Conservation (phyloP, 2,329 filamentous ascomycete genomes). For the Huntiella abstrusa region DNA sequence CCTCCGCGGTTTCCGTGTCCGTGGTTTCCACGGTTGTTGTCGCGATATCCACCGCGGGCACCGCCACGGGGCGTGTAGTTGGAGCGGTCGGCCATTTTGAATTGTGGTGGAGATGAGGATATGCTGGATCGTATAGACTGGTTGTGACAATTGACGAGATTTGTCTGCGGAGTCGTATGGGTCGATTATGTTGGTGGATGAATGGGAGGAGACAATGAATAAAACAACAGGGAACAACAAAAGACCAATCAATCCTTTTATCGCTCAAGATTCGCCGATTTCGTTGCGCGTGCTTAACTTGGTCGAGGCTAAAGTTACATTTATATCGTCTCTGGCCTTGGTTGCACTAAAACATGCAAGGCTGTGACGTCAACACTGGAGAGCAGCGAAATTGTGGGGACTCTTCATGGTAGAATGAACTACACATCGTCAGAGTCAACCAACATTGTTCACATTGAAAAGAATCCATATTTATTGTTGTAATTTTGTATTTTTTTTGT, state of each 20-base stretch:
- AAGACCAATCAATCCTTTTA: neutral
- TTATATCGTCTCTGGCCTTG: neutral
- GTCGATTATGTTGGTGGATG: no score
- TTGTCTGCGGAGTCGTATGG: no score
- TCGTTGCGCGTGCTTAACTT: no score
- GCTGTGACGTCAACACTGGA: constrained; percentile 12
- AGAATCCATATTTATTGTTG: neutral
- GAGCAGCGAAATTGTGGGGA: constrained; percentile 1
- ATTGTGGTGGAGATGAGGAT: no score
- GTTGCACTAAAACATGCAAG: constrained; percentile 3
- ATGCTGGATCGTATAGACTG: no score
- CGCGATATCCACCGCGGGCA: constrained; percentile 28
- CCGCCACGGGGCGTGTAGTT: constrained; percentile 24
- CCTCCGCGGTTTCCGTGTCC: constrained; percentile 17
- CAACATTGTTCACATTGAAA: no score
- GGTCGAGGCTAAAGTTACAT: no score
- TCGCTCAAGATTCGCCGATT: neutral
- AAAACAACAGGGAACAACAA: neutral
- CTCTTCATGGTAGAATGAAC: no score
- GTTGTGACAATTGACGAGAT: no score
- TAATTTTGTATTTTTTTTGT: neutral
- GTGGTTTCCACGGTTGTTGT: constrained; percentile 20
- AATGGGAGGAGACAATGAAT: no score
- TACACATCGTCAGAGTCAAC: no score
- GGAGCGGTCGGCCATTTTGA: constrained; percentile 11